Base-by-base conservation (phyloP, 1,284 basidiomycete species). In the Apiotrichum montevideense region DNA sequence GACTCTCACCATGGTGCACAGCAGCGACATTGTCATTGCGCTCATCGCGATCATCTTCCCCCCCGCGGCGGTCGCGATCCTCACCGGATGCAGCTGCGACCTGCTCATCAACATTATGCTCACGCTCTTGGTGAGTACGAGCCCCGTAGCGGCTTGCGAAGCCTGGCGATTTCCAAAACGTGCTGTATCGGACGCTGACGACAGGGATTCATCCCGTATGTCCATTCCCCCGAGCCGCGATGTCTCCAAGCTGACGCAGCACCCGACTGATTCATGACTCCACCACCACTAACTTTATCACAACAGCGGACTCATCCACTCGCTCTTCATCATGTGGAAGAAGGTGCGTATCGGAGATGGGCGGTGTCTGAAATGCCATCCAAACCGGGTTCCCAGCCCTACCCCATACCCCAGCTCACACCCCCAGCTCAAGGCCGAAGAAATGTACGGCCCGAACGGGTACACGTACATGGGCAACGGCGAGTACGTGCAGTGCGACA, bases 21-120 rank as follows among this genome's bases (percentile, higher is more conserved):
- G 69, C 39, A 72, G 70, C 33, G 75, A 77, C 56, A 69, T 77
- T 55, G 52, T 76, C 56, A 58, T 62, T 35, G 60, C 60, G 11
- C 70, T 77, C 52, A 71, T 77, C 56, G 59, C 90, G 14, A 88
- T 95, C 71, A 66, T 81, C 65, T 79, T 80, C 72, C 80, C 80
- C 3, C 80, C 80, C 32, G 77, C 77, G 3, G 75, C 87, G 0
- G 87, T 84, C 7, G 83, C 79, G 1, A 84, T 90, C 69, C 79
- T 90, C 62, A 84, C 87, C 1, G 88, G 88, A 32, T 90, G 87
- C 74, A 81, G 82, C 55, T 88, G 86, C 68, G 87, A 90, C 73
- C 79, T 90, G 42, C 80, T 90, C 62, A 89, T 92, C 78, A 90
- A 88, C 77, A 83, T 90, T 58, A 75, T 55, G 4, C 59, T 68